phyloP scores from a whole-genome alignment of 1,284 basidiomycete genomes.

The Microbotryomycetes sp. region DNA sequence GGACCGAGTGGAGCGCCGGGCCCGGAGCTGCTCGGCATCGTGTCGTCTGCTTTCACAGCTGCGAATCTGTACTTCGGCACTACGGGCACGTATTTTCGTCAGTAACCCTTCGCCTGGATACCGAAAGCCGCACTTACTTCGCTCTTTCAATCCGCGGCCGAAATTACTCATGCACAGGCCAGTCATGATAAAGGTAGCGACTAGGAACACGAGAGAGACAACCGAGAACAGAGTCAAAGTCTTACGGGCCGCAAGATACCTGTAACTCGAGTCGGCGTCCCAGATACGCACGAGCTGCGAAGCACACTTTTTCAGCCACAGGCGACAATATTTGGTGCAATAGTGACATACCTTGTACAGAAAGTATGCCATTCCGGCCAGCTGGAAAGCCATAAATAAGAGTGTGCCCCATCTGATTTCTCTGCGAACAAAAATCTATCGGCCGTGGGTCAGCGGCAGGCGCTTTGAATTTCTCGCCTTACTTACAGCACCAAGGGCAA shows the following conservation, averaged over 20 bases:
- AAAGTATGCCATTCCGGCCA: constrained; percentile 26
- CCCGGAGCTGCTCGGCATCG: background rate
- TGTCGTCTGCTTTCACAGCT: background rate
- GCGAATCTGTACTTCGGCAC: background rate
- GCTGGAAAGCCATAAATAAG: constrained; percentile 7
- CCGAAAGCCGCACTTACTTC: constrained; percentile 5
- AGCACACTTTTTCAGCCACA: background rate
- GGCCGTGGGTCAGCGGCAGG: background rate
- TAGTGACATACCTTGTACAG: constrained; percentile 12
- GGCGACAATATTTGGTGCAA: background rate
- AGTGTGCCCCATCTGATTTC: constrained; percentile 16
- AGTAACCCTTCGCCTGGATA: no score
- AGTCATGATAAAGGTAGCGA: constrained; percentile 16
- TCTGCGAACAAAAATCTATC: constrained; percentile 14
- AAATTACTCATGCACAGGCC: constrained; percentile 26
- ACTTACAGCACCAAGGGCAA: constrained; percentile 8
- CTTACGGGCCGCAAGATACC: constrained; percentile 14
- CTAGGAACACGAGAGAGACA: constrained; percentile 19
- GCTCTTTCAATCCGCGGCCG: constrained; percentile 18
- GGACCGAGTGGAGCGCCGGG: background rate
- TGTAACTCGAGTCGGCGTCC: background rate
- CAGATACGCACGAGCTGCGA: constrained; percentile 20
- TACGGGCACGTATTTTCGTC: no score
- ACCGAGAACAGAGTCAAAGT: constrained; percentile 28
- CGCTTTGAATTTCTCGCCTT: background rate